Percentiles rank a stretch among this genome's conserved stretches.
Evolutionary conservation across 2,329 filamentous ascomycete species (phyloP).

Genomic region (Ophiostoma himal-ulmi): DNA sequence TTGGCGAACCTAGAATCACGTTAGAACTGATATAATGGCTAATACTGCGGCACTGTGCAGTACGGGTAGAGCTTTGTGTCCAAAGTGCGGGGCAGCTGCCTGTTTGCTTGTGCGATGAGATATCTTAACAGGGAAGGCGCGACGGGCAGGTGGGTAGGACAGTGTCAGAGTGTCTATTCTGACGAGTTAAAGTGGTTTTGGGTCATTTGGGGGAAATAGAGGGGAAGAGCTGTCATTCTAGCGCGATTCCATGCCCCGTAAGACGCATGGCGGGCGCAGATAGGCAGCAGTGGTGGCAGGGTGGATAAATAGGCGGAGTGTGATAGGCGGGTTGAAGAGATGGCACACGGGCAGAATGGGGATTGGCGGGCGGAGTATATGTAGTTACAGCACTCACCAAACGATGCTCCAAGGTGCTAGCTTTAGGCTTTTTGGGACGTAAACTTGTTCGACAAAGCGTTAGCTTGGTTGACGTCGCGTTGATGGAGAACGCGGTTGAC

Average conservation of each 20-base stretch:
- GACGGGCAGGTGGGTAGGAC: background rate
- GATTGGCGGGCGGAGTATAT: background rate
- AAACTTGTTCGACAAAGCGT: background rate
- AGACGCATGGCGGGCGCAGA: constrained; percentile 5
- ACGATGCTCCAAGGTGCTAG: background rate
- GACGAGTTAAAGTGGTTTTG: background rate
- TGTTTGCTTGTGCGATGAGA: background rate
- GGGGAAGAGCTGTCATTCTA: constrained; percentile 19
- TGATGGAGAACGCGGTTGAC: background rate
- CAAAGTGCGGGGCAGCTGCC: constrained; percentile 20
- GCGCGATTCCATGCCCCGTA: constrained; percentile 5
- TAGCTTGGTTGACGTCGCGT: background rate
- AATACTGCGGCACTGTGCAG: background rate
- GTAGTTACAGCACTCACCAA: background rate
- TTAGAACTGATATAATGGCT: background rate
- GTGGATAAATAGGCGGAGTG: background rate
- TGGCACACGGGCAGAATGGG: background rate
- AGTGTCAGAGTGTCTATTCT: background rate
- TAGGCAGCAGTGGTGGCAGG: constrained; percentile 10
- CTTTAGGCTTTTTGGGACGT: background rate
- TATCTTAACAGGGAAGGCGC: constrained; percentile 9
- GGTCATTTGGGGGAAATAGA: constrained; percentile 3
- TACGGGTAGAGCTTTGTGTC: background rate
- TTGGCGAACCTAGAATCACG: background rate
- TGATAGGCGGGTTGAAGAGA: background rate